Base-by-base conservation (phyloP, 768 basidiomycete species). In the Pleurotus salmoneostramineus region DNA sequence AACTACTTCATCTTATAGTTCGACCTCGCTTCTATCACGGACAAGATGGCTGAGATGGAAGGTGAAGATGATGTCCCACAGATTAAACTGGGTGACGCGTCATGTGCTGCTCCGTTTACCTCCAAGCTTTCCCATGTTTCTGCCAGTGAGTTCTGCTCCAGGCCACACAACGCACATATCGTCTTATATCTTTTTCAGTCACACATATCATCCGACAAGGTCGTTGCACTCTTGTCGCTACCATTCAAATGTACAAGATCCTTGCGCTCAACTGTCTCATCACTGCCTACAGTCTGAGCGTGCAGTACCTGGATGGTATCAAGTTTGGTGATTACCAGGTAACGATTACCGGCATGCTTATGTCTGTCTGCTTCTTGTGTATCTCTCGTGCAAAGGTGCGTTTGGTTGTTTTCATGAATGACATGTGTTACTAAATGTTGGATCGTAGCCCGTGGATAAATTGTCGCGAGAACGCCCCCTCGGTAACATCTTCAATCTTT, bases 161-260 rank as follows among this genome's bases (percentile, higher is more conserved):
- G 0, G 15, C 3, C 17, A 61, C 11, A 58, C 52, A 32, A 27
- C 12, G 12, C 5, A 37, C 15, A 15, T 52, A n/a, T 21, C 27
- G 37, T n/a, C 27, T 6, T 15, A 14, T 1, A n/a, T 43, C 11
- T 51, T 6, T 21, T 17, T 50, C 47, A 95, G 94, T 99, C 65
- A 89, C 92, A 15, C 95, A 96, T 68, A 98, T 99, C 69, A 97
- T 99, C 63, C 87, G 97, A 15, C 97, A 98, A 73, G 97, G 97
- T 21, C 92, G 97, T 32, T 98, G 97, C 77, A 99, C 97, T 0
- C 85, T 99, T 14, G 97, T 98, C 46, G 97, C 97, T 2, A 99
- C 97, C 3, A 90, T 96, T 56, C 97, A 99, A 74, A 99, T 99
- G 97, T 99, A 98, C 85, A 97, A 98, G 78, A 99, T 99, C 63